Percentiles rank a stretch among this genome's conserved stretches.
Conservation (phyloP, 805 yeast species). For the Pichia cabralensis region DNA sequence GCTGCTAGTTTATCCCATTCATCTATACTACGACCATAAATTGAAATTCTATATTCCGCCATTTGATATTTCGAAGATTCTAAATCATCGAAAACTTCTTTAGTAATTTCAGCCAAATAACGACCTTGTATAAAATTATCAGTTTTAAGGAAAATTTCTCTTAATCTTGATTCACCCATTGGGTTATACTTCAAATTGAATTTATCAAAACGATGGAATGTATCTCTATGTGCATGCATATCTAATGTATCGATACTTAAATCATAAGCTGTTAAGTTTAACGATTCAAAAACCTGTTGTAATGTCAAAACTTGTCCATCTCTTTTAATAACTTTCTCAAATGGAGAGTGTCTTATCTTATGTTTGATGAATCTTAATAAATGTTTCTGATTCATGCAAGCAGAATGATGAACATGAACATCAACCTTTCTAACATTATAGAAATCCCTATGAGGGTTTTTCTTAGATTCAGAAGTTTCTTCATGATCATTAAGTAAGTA, state of each 20-base stretch:
- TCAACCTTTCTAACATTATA: slow-evolving; percentile 95
- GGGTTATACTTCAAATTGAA: slow-evolving; percentile 96
- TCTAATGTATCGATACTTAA: slow-evolving; percentile 92
- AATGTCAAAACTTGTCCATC: slow-evolving; percentile 84
- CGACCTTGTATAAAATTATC: slow-evolving; percentile 85
- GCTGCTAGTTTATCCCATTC: slow-evolving; percentile 96
- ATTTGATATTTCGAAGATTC: slow-evolving; percentile 94
- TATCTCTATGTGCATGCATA: slow-evolving; percentile 98
- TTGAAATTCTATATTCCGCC: slow-evolving; percentile 92
- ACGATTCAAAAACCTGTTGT: slow-evolving; percentile 82
- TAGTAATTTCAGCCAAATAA: slow-evolving; percentile 87
- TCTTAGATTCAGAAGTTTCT: slow-evolving; percentile 82
- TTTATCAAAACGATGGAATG: slow-evolving; percentile 96
- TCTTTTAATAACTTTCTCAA: slow-evolving; percentile 87
- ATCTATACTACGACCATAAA: slow-evolving; percentile 79
- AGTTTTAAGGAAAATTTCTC: slow-evolving; percentile 93
- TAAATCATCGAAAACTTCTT: slow-evolving; percentile 87
- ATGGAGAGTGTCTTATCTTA: slow-evolving; percentile 76
- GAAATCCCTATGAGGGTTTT: slow-evolving; percentile 94
- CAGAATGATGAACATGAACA: slow-evolving; percentile 98
- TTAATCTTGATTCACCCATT: slow-evolving; percentile 91
- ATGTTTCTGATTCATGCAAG: slow-evolving; percentile 98
- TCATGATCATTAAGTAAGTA: slow-evolving; percentile 82
- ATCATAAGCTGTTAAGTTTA: slow-evolving; percentile 88
- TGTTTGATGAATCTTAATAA: slow-evolving; percentile 87